Evolutionary conservation across 2,329 filamentous ascomycete species (phyloP), one percentile per base, ranked within the genome.

Genomic region (Pseudogymnoascus sp.): DNA sequence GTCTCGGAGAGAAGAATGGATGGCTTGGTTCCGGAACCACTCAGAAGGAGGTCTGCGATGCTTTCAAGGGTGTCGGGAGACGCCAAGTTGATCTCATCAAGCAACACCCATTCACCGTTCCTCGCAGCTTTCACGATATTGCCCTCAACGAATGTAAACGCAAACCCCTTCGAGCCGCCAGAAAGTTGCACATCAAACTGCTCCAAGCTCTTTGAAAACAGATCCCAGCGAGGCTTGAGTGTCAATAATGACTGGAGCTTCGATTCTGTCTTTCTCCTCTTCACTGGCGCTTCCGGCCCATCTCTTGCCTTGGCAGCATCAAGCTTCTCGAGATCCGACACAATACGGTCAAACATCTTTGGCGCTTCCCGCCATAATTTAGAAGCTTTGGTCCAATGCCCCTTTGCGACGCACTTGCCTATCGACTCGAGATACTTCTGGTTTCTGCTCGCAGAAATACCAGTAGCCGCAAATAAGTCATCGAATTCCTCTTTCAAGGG

Each of bases 21-120:
- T 1, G 93, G 93, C 0, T 80, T 79, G 35, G 85, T 84, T 63
- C 84, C 84, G 8, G 84, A 81, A 6, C 89, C 89, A 60, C 88
- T 86, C 62, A 86, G 81, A 59, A 99, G 79, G 7, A 99, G 80
- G 74, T 96, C 93, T 4, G 91, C 89, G 62, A 99, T 89, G 64
- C 91, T 92, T 73, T 99, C 94, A 3, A 99, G 77, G 0, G 94
- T 97, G 71, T 99, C 95, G 0, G 94, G 87, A 0, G 93, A 93
- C 5, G 94, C 94, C 64, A 99, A 77, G 71, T 99, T 99, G 69
- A 99, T 96, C 74, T 99, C 94, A 71, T 99, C 94, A 25, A 97
- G 81, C 15, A 99, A 80, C 28, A 99, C 89, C 94, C 94, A 99
- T 73, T 97, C 91, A 6, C 94, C 94, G 70, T 97, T 96, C 39